Evolutionary conservation across 129 eudicot genomes (phyloP).

Genomic region (Flaveria ramosissima): DNA sequence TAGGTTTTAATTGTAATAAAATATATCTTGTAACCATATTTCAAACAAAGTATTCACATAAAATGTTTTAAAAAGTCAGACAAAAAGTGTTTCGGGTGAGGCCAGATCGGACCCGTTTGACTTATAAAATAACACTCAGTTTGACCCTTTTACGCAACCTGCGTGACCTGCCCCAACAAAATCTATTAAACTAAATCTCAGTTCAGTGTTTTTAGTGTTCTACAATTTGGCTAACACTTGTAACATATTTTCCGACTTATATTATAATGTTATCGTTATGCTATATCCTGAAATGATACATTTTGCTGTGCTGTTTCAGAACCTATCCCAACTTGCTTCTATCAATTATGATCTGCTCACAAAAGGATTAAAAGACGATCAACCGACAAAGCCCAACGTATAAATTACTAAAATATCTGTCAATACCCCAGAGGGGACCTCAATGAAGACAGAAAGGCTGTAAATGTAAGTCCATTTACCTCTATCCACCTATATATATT

Average conservation of each 20-base stretch:
- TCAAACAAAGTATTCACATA: neutral
- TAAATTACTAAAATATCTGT: constrained; percentile 23
- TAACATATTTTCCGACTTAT: neutral
- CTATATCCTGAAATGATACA: neutral
- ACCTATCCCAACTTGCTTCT: constrained; percentile 96
- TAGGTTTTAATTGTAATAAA: neutral
- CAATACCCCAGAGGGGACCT: neutral
- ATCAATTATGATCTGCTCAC: constrained; percentile 90
- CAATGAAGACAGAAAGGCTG: constrained; percentile 26
- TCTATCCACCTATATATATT: neutral
- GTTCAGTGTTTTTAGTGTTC: neutral
- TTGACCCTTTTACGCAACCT: neutral
- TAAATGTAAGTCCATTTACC: constrained; percentile 38
- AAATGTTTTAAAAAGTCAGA: neutral
- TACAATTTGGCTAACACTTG: neutral
- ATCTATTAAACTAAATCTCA: neutral
- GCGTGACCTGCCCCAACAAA: neutral
- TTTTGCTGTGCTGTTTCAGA: constrained; percentile 45
- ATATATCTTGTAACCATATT: neutral
- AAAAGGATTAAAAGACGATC: constrained; percentile 75
- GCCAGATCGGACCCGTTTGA: neutral
- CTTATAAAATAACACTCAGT: neutral
- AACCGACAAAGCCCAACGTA: constrained; percentile 49
- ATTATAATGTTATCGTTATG: neutral
- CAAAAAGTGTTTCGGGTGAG: neutral